Conservation (phyloP, 2,329 filamentous ascomycete species). For the Cryphonectria japonica region DNA sequence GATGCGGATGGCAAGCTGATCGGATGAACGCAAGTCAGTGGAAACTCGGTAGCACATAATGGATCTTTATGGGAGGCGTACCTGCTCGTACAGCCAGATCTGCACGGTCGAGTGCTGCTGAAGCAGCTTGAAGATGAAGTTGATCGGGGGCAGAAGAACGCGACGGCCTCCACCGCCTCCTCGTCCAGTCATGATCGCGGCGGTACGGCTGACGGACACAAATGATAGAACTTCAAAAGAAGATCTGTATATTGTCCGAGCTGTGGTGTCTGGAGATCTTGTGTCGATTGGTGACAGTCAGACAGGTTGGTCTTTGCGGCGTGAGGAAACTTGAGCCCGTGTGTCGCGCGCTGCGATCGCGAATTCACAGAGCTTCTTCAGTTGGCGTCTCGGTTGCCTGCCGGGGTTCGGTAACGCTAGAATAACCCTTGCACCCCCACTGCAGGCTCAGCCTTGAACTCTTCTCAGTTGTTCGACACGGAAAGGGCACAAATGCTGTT, state of each 20-base stretch:
- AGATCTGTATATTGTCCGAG: background rate
- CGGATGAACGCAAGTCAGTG: slow-evolving; percentile 8
- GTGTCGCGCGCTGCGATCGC: slow-evolving; percentile 24
- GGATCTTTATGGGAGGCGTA: background rate
- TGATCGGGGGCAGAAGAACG: slow-evolving; percentile 66
- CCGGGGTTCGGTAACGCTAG: slow-evolving; percentile 18
- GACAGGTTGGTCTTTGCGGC: slow-evolving; percentile 14
- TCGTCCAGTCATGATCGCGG: slow-evolving; percentile 58
- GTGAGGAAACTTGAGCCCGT: slow-evolving; percentile 1
- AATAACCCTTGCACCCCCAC: slow-evolving; percentile 11
- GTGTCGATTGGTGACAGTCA: background rate
- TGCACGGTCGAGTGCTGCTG: slow-evolving; percentile 45
- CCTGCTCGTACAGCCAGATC: slow-evolving; percentile 93
- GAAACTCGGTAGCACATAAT: background rate
- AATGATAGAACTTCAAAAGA: background rate
- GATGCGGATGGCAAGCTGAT: slow-evolving; percentile 77
- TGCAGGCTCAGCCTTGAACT: slow-evolving; percentile 1
- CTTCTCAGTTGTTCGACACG: background rate
- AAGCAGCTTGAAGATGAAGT: slow-evolving; percentile 93
- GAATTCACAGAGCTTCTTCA: slow-evolving; percentile 12
- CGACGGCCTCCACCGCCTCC: slow-evolving; percentile 63
- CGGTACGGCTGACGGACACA: background rate
- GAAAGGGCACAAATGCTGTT: background rate
- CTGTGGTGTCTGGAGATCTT: background rate
- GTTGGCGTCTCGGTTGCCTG: slow-evolving; percentile 7